These are phyloP conservation scores for Ophiostoma australiae DNA, from an alignment of 2,329 filamentous ascomycete genomes.

Conservation along the genomic window DNA sequence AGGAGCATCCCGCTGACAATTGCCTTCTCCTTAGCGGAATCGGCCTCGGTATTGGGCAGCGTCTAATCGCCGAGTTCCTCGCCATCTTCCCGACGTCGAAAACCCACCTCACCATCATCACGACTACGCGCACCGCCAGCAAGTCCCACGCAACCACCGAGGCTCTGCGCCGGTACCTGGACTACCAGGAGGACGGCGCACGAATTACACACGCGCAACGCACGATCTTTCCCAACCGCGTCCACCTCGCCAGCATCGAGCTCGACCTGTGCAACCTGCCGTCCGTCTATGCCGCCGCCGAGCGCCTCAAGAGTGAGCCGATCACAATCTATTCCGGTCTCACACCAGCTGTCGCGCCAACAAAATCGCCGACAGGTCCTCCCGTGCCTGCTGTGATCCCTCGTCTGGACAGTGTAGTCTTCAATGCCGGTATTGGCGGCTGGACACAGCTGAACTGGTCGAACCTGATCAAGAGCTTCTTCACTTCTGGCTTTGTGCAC, in stretches of 20 bases:
- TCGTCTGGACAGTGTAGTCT: conserved; percentile 71
- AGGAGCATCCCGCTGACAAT: not conserved
- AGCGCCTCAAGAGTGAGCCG: conserved; percentile 41
- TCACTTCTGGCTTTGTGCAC: conserved; percentile 59
- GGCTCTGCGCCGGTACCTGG: conserved; percentile 59
- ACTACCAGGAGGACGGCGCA: conserved; percentile 33
- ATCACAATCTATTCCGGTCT: conserved; percentile 41
- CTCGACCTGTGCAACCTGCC: conserved; percentile 57
- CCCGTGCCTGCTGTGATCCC: conserved; percentile 47
- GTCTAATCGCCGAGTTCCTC: conserved; percentile 87
- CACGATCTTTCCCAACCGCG: conserved; percentile 43
- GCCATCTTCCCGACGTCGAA: conserved; percentile 59
- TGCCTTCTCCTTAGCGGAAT: conserved; percentile 59
- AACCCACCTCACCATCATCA: conserved; percentile 71
- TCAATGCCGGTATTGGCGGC: conserved; percentile 85
- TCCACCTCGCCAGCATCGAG: conserved; percentile 56
- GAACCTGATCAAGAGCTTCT: conserved; percentile 47
- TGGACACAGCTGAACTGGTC: conserved; percentile 76
- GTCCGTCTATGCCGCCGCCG: conserved; percentile 47
- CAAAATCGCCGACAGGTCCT: not conserved
- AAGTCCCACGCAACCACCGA: conserved; percentile 71
- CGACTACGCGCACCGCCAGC: conserved; percentile 69
- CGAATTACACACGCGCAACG: conserved; percentile 38
- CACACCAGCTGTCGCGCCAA: not conserved
- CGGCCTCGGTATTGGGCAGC: conserved; percentile 75